phyloP scores from a whole-genome alignment of 768 basidiomycete species.

The Pulveroboletus ravenelii region DNA sequence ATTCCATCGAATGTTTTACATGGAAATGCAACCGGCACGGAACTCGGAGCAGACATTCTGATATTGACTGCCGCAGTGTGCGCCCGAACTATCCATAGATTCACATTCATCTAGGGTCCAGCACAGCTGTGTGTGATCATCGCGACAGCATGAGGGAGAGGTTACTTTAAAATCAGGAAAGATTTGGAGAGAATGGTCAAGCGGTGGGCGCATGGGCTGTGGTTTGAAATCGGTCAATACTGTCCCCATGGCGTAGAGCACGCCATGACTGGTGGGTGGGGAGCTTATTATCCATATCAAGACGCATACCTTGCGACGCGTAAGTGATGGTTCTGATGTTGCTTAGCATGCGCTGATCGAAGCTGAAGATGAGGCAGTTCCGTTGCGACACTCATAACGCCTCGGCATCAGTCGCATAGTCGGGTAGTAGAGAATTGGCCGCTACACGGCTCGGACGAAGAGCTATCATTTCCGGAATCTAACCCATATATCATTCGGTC shows the following conservation, averaged over 20 bases:
- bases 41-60: conserved; percentile 19
- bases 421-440: neutral
- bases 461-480: neutral
- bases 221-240: conserved; percentile 8
- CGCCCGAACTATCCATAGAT: neutral
- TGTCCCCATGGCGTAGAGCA: neutral
- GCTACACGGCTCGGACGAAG: neutral
- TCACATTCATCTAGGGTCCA: neutral
- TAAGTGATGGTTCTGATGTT: neutral
- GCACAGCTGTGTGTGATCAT: conserved; percentile 39
- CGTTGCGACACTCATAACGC: neutral
- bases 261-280: neutral
- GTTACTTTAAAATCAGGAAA: conserved; percentile 40
- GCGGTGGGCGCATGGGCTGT: conserved; percentile 35
- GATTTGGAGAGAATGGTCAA: conserved; percentile 62
- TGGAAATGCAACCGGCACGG: neutral
- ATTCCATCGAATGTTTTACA: conserved; percentile 5
- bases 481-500: conserved; percentile 5
- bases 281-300: conserved; percentile 5
- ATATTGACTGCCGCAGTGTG: conserved; percentile 18
- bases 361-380: conserved; percentile 1
- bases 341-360: neutral
- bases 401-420: neutral
- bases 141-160: conserved; percentile 34
- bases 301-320: conserved; percentile 3